These are phyloP conservation scores for Corymbia citriodora DNA, from an alignment of 441 rosid species.

Conservation along the genomic window DNA sequence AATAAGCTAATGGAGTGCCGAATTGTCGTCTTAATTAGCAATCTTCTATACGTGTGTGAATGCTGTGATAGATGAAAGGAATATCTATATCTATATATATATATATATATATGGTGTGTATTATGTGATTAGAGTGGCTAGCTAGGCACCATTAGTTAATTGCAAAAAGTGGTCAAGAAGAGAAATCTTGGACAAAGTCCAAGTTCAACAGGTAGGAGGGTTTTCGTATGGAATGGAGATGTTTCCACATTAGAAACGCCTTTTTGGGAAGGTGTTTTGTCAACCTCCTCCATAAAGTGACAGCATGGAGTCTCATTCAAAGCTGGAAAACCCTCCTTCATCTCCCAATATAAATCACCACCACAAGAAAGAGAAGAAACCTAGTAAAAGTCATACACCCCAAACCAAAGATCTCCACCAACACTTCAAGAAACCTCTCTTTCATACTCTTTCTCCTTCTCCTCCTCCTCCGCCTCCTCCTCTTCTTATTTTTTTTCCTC, in stretches of 20 bases:
- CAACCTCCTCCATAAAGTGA: constrained; percentile 38
- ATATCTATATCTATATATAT: not conserved
- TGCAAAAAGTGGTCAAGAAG: not conserved
- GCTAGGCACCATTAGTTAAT: not conserved
- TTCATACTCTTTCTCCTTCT: not conserved
- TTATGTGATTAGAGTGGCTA: not conserved
- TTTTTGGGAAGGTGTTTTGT: constrained; percentile 38
- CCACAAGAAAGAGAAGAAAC: constrained; percentile 3
- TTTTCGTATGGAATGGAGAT: not conserved
- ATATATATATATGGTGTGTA: not conserved
- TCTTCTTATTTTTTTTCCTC: not conserved
- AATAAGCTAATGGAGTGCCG: not conserved
- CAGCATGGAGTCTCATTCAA: constrained; percentile 23
- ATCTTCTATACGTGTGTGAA: not conserved
- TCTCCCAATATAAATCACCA: constrained; percentile 1
- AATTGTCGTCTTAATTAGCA: not conserved
- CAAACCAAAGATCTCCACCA: not conserved
- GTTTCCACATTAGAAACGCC: constrained; percentile 56
- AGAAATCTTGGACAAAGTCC: constrained; percentile 4
- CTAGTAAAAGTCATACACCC: not conserved
- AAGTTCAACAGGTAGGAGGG: not conserved
- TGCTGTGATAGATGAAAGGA: not conserved
- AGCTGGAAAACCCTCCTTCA: not conserved
- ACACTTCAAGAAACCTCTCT: not conserved
- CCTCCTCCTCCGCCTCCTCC: not conserved